Evolutionary conservation across 768 basidiomycete genomes (phyloP).

Genomic region (Lactarius hengduanensis): DNA sequence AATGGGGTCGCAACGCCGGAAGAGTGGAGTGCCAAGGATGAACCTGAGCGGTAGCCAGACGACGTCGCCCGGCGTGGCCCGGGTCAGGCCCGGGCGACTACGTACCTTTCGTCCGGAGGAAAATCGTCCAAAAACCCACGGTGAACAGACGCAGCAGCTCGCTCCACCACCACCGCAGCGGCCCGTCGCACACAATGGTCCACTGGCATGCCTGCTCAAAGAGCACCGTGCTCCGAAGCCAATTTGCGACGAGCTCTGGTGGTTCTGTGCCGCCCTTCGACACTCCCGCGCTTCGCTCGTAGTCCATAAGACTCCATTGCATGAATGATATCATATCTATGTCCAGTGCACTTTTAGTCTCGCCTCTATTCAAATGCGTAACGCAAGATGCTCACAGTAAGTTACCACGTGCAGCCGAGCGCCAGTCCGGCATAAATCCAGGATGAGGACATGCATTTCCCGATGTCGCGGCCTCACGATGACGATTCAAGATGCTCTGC

Average conservation of each 20-base stretch:
- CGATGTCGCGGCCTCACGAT: background rate
- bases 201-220: constrained; percentile 56
- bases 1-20: too few species aligned
- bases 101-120: constrained; percentile 53
- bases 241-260: constrained; percentile 43
- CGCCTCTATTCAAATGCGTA: too few species aligned
- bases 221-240: constrained; percentile 53
- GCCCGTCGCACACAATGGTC: constrained; percentile 39
- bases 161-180: constrained; percentile 68
- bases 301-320: constrained; percentile 57
- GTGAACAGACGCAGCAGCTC: constrained; percentile 63
- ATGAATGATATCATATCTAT: constrained; percentile 50
- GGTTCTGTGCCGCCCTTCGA: constrained; percentile 6
- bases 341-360: too few species aligned
- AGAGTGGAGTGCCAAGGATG: too few species aligned
- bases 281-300: constrained; percentile 34
- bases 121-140: constrained; percentile 53
- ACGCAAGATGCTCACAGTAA: constrained; percentile 39
- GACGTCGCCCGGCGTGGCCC: too few species aligned
- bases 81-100: background rate
- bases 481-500: constrained; percentile 11
- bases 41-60: too few species aligned
- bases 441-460: background rate
- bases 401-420: constrained; percentile 45
- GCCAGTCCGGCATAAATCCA: constrained; percentile 38